phyloP scores from a whole-genome alignment of 768 basidiomycete genomes.

The Psilocybe subaeruginosa region DNA sequence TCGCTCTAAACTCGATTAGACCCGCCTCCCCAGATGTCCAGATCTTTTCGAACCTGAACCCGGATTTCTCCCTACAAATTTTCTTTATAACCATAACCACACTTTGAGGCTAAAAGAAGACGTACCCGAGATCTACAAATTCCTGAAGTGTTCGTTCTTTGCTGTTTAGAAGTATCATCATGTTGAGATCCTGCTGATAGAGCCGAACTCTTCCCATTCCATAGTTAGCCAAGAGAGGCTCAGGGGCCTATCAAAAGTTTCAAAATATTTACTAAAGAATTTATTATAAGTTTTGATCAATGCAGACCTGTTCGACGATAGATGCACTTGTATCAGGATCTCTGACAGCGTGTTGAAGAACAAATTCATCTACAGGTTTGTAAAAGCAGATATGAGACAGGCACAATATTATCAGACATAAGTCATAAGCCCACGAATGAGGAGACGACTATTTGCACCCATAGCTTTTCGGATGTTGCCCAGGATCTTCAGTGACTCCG shows the following conservation, averaged over 20 bases:
- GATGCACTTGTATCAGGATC: background rate
- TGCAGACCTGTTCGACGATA: conserved; percentile 16
- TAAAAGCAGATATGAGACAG: too few species aligned
- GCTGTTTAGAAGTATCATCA: conserved; percentile 45
- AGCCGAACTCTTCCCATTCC: conserved; percentile 41
- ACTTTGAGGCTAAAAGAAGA: too few species aligned
- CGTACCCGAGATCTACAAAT: conserved; percentile 33
- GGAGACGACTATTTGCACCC: conserved; percentile 33
- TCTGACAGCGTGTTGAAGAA: conserved; percentile 33
- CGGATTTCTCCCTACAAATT: background rate
- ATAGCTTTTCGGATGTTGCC: conserved; percentile 30
- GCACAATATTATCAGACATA: background rate
- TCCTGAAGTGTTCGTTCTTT: conserved; percentile 46
- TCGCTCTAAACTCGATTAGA: background rate
- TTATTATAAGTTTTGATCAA: too few species aligned
- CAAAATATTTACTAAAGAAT: too few species aligned
- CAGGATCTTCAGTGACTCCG: conserved; percentile 33
- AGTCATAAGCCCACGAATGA: conserved; percentile 33
- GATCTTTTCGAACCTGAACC: conserved; percentile 12
- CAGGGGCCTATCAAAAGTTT: conserved; percentile 27
- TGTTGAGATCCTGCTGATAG: conserved; percentile 48
- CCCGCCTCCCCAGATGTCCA: conserved; percentile 6
- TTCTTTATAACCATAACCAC: too few species aligned
- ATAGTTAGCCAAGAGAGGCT: conserved; percentile 50
- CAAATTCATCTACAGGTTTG: conserved; percentile 34